These are phyloP conservation scores for Vigna nakashimae DNA, from an alignment of 306 rosid genomes.

Conservation along the genomic window DNA sequence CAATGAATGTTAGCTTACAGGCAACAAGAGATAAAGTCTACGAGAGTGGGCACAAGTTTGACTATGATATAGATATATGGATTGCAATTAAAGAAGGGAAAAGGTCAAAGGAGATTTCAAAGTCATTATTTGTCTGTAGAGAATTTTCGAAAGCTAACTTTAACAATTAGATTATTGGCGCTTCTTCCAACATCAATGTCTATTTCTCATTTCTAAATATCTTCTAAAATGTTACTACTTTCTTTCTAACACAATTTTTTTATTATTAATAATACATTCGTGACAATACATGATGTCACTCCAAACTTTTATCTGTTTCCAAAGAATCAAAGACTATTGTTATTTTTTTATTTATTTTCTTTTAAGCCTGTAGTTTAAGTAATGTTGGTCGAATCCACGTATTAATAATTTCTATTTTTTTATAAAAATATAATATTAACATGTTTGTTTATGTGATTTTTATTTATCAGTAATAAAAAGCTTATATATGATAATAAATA, in stretches of 20 bases:
- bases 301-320: neutral
- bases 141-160: conserved; percentile 31
- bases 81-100: conserved; percentile 5
- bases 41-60: conserved; percentile 58
- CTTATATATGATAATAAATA: too few species aligned
- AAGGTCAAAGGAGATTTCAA: conserved; percentile 43
- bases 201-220: neutral
- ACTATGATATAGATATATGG: conserved; percentile 33
- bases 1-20: neutral
- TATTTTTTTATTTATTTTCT: too few species aligned
- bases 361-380: too few species aligned
- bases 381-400: too few species aligned
- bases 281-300: neutral
- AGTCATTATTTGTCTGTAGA: neutral
- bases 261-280: neutral
- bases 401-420: too few species aligned
- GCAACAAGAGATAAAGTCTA: conserved; percentile 52
- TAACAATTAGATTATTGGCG: neutral
- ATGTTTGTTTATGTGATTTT: too few species aligned
- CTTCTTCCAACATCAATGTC: neutral
- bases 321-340: neutral
- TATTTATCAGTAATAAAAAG: too few species aligned
- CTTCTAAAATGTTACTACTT: neutral
- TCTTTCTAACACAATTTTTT: conserved; percentile 1
- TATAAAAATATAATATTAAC: too few species aligned